Base-by-base conservation (phyloP, 140 eudicot species). In the Cichorium intybus region DNA sequence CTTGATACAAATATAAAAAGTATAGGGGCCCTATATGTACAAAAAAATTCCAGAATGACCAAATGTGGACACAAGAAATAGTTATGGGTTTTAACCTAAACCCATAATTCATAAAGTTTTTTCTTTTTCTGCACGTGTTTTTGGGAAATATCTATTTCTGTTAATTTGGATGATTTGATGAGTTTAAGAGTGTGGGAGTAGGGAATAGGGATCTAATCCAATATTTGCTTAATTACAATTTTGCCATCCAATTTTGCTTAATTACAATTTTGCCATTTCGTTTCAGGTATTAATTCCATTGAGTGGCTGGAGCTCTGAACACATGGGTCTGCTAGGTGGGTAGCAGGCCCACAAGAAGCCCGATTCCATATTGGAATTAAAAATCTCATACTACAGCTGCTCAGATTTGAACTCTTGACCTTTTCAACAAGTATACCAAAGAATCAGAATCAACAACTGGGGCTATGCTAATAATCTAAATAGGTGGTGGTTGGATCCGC, bases 261-360 rank as follows among this genome's bases (percentile, higher is more conserved):
- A 48, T 28, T 46, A 47, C 27, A 3, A 33, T 6, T 50, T 29
- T 49, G 18, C 22, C 45, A 14, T 49, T 50, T 31, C 21, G 24
- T 68, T 55, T 68, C 73, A 68, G 73, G 73, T 55, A 68, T 37
- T 17, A 53, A 17, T 39, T 39, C 62, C 54, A 54, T 53, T 24
- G 22, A 6, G 28, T 54, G 45, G 58, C 29, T 51, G 37, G 50
- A 46, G 46, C 20, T 26, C 7, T 47, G 69, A 46, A 8, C 27
- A 6, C 21, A 12, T 23, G 20, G 51, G 12, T 26, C 16, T 0
- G 17, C 39, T 51, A 66, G 56, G 15, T 43, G 20, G n/a, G n/a
- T n/a, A 23, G 17, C 18, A 24, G 55, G 69, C 29, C 39, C 29
- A 12, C 56, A 52, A 21, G 7, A 7, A 15, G 20, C 20, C 18